phyloP scores from a whole-genome alignment of 2,329 filamentous ascomycete species.

The Botrytis paeoniae region DNA sequence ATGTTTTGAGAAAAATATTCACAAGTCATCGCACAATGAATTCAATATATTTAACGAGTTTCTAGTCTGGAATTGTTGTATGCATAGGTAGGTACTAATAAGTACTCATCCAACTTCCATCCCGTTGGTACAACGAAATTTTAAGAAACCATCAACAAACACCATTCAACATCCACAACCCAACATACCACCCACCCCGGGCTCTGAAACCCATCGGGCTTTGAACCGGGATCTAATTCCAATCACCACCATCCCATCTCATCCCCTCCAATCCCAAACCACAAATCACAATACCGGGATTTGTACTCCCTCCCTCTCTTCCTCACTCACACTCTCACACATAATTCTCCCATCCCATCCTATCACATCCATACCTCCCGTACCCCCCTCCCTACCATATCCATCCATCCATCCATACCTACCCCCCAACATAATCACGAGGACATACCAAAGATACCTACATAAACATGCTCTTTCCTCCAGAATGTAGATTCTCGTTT shows the following conservation, averaged over 20 bases:
- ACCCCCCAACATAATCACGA: background rate
- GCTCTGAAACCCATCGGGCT: background rate
- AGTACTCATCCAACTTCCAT: background rate
- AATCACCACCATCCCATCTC: background rate
- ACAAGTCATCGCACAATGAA: accelerated
- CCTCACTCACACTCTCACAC: no score
- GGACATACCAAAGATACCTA: background rate
- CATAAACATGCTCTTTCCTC: background rate
- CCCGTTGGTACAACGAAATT: no score
- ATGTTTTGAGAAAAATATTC: background rate
- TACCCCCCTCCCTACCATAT: background rate
- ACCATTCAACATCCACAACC: no score
- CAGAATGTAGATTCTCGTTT: no score
- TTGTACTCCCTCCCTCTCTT: background rate
- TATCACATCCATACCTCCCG: background rate
- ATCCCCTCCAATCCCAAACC: background rate
- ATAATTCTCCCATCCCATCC: background rate
- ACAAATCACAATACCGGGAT: background rate
- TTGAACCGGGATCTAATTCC: background rate
- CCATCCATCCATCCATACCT: background rate
- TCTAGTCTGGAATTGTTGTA: no score
- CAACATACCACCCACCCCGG: background rate
- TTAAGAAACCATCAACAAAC: no score
- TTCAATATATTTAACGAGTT: background rate
- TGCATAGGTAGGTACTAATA: background rate